phyloP scores from a whole-genome alignment of 352 stramenopile species.

The Peronospora farinosa region DNA sequence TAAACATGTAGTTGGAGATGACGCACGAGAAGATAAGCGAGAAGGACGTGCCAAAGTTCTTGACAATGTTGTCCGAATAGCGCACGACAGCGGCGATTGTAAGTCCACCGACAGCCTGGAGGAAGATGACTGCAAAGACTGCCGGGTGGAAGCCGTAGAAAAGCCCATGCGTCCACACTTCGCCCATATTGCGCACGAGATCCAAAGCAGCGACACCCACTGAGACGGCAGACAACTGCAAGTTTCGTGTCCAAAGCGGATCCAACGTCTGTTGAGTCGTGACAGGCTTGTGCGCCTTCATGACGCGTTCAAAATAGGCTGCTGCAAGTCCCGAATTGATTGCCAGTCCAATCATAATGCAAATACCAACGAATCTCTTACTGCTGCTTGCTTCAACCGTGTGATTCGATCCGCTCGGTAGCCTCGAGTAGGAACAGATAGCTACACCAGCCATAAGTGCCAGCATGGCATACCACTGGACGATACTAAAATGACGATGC shows the following conservation, averaged over 20 bases:
- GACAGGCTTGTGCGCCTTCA: conserved; percentile 80
- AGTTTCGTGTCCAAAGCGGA: conserved; percentile 79
- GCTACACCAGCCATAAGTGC: conserved; percentile 81
- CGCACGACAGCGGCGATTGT: conserved; percentile 82
- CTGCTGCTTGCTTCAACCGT: conserved; percentile 31
- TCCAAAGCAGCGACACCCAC: conserved; percentile 67
- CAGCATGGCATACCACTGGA: conserved; percentile 83
- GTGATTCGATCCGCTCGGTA: conserved; percentile 30
- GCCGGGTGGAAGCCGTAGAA: conserved; percentile 75
- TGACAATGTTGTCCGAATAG: conserved; percentile 88
- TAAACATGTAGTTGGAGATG: conserved; percentile 87
- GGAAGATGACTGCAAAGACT: conserved; percentile 72
- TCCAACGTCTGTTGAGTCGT: conserved; percentile 73
- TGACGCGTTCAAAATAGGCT: conserved; percentile 83
- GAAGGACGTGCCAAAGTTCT: conserved; percentile 87
- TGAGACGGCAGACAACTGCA: conserved; percentile 80
- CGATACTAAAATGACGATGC: conserved; percentile 71
- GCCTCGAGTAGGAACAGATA: conserved; percentile 78
- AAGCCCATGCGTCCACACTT: conserved; percentile 62
- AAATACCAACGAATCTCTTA: conserved; percentile 67
- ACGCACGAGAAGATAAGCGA: conserved; percentile 85
- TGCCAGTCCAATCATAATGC: conserved; percentile 68
- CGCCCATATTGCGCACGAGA: conserved; percentile 54
- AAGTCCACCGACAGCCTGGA: conserved; percentile 78
- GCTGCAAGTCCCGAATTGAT: conserved; percentile 84